Evolutionary conservation across 164 flowering plant species (phyloP).

Genomic region (Aristolochia contorta): DNA sequence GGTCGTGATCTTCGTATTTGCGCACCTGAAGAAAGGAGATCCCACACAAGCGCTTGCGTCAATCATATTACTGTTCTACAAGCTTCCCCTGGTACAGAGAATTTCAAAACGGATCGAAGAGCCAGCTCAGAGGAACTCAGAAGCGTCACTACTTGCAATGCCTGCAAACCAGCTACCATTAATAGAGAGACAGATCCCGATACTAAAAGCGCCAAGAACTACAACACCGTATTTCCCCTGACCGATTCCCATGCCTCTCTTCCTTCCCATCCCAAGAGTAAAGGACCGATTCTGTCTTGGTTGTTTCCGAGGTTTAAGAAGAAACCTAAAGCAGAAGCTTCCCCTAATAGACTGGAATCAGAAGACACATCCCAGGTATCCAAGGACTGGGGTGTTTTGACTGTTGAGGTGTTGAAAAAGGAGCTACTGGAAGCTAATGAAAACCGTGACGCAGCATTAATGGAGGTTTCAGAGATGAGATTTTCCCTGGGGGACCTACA

Average conservation of each 20-base stretch:
- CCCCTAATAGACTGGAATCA: conserved; percentile 46
- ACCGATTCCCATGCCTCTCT: conserved; percentile 46
- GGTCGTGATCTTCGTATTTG: conserved; percentile 29
- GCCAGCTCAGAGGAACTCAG: conserved; percentile 51
- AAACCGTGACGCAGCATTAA: conserved; percentile 55
- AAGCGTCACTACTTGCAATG: conserved; percentile 52
- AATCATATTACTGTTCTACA: conserved; percentile 35
- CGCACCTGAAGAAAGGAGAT: conserved; percentile 40
- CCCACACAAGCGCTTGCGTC: conserved; percentile 30
- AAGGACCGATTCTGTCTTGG: conserved; percentile 48
- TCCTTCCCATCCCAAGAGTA: conserved; percentile 38
- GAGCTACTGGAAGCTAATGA: conserved; percentile 69
- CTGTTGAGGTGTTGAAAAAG: conserved; percentile 61
- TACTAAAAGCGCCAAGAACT: conserved; percentile 21
- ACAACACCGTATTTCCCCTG: conserved; percentile 41
- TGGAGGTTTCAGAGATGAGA: conserved; percentile 71
- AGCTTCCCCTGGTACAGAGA: conserved; percentile 37
- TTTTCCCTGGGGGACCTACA: conserved; percentile 59
- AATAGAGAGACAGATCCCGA: conserved; percentile 26
- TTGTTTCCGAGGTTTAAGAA: conserved; percentile 61
- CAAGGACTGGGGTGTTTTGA: conserved; percentile 45
- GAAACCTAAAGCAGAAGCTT: conserved; percentile 53
- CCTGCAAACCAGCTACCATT: conserved; percentile 50
- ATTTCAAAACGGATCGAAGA: conserved; percentile 42
- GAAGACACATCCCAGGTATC: conserved; percentile 50